Percentiles rank a stretch among this genome's conserved stretches.
These are phyloP conservation scores for Eragrostis nindensis DNA, from an alignment of 176 grass and related monocot species.

Conservation along the genomic window DNA sequence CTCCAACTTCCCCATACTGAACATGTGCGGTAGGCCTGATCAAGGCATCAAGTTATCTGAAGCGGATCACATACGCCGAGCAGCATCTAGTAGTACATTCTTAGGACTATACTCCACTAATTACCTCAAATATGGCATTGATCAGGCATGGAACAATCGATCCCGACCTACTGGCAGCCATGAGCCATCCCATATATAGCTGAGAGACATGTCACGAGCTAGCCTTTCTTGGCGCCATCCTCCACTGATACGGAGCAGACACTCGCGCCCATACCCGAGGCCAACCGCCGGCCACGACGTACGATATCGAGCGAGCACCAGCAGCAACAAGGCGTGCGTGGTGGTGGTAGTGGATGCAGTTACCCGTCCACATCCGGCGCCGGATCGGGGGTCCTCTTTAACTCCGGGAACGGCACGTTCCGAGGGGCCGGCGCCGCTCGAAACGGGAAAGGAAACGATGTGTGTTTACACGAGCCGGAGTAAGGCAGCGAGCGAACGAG, in stretches of 20 bases:
- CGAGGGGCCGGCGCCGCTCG: constrained; percentile 2
- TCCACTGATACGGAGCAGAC: neutral
- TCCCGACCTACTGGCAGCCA: neutral
- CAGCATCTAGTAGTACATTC: too few relatives aligned
- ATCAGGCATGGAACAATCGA: neutral
- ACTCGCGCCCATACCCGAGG: neutral
- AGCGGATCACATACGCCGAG: too few relatives aligned
- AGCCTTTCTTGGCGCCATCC: neutral
- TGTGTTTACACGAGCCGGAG: neutral
- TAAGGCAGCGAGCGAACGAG: neutral
- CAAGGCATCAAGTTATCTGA: too few relatives aligned
- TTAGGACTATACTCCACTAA: neutral
- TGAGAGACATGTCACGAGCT: neutral
- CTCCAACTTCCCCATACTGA: too few relatives aligned
- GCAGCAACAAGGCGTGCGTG: too few relatives aligned
- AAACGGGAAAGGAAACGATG: neutral
- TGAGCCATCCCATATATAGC: too few relatives aligned
- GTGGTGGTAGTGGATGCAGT: constrained; percentile 29
- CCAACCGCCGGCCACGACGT: neutral
- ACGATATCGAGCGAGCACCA: neutral
- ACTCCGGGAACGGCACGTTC: neutral
- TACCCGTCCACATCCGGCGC: constrained; percentile 33
- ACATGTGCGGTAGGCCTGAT: too few relatives aligned
- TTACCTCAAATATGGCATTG: neutral
- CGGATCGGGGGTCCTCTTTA: neutral